Percentiles rank a stretch among this genome's conserved stretches.
Conservation (phyloP, 1,284 basidiomycete genomes). For the Xanthoconium separans region DNA sequence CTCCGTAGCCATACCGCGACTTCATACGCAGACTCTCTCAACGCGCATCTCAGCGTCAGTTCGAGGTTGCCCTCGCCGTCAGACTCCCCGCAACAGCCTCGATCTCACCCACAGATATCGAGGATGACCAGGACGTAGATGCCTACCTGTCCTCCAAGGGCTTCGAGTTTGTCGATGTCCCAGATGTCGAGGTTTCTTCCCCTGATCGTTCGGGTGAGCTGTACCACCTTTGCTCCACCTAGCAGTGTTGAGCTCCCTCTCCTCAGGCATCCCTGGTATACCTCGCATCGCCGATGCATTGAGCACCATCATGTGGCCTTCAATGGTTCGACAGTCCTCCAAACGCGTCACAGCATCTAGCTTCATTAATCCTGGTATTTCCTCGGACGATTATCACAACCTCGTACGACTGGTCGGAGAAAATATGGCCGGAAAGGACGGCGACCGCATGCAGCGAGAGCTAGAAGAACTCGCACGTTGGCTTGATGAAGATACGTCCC, state of each 20-base stretch:
- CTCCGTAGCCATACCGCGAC: conserved; percentile 49
- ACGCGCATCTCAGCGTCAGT: conserved; percentile 47
- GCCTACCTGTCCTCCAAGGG: conserved; percentile 62
- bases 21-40: conserved; percentile 50
- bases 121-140: conserved; percentile 52
- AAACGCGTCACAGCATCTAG: not conserved
- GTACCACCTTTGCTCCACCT: not conserved
- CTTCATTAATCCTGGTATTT: conserved; percentile 1
- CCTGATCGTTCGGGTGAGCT: conserved; percentile 22
- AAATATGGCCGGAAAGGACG: conserved; percentile 17
- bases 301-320: conserved; percentile 84
- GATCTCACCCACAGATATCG: conserved; percentile 12
- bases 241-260: conserved; percentile 1
- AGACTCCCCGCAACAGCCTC: conserved; percentile 36
- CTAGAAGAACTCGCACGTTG: conserved; percentile 61
- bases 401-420: conserved; percentile 23
- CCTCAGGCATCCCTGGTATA: conserved; percentile 55
- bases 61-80: conserved; percentile 72
- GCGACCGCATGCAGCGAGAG: conserved; percentile 45
- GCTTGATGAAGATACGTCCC: conserved; percentile 48
- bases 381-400: conserved; percentile 20
- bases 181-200: conserved; percentile 6
- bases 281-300: conserved; percentile 72
- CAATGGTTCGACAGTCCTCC: conserved; percentile 44
- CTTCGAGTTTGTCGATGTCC: conserved; percentile 69